phyloP scores from a whole-genome alignment of 179 eudicot genomes.

The Actinidia arguta region DNA sequence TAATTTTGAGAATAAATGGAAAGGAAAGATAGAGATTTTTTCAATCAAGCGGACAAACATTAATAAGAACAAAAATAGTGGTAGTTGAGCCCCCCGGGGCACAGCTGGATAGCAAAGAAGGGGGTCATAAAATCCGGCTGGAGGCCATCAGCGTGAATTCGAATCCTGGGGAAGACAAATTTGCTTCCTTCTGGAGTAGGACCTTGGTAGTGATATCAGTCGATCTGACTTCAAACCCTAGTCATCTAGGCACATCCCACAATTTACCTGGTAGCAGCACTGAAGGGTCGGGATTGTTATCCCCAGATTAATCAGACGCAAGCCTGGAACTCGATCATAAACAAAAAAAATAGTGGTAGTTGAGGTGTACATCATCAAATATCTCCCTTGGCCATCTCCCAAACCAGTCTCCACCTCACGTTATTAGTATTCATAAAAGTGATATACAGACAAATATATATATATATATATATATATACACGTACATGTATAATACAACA shows the following conservation, averaged over 20 bases:
- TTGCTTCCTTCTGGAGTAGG: too few relatives aligned
- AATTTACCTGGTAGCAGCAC: background rate
- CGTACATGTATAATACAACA: too few relatives aligned
- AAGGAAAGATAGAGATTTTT: too few relatives aligned
- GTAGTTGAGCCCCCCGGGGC: too few relatives aligned
- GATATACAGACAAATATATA: background rate
- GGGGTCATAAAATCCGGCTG: background rate
- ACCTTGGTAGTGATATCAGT: too few relatives aligned
- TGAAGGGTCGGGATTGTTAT: background rate
- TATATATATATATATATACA: too few relatives aligned
- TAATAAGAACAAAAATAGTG: too few relatives aligned
- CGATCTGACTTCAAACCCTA: too few relatives aligned
- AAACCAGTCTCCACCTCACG: slow-evolving; percentile 13
- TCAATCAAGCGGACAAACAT: too few relatives aligned
- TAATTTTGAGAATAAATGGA: too few relatives aligned
- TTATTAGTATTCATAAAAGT: background rate
- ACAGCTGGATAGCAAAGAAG: too few relatives aligned
- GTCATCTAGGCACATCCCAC: background rate
- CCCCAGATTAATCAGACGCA: background rate
- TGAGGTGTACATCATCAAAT: background rate
- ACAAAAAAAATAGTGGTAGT: background rate
- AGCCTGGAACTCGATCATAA: too few relatives aligned
- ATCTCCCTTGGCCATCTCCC: background rate
- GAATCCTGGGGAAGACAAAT: background rate
- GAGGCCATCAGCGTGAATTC: background rate